Base-by-base conservation (phyloP, 371 early-diverging fungal species). In the Gilbertella persicaria region DNA sequence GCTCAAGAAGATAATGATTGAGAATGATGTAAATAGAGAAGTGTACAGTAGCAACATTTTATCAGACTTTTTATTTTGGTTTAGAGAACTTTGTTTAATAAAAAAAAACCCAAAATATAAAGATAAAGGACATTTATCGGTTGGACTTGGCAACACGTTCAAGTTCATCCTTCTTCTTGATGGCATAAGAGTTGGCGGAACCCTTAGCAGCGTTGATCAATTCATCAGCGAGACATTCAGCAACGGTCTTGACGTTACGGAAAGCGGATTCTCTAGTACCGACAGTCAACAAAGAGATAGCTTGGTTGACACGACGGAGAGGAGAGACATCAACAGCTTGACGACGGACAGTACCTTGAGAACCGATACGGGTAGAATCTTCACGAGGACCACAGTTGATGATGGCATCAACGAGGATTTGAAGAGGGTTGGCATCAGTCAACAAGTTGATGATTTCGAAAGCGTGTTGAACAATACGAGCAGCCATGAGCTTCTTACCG, bases 291-390 rank as follows among this genome's bases (percentile, higher is more conserved):
- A 97, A 82, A 65, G 84, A 79, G 74, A 99, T 91, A 55, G 99
- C 87, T 81, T 98, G 95, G 92, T 99, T 99, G 73, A 99, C 96
- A 67, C 99, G 88, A 69, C 99, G 93, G 59, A 97, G 87, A 44
- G 99, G 99, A 55, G 99, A 98, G 48, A 99, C 99, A 94, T 99
- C 99, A 64, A 99, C 99, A 68, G 99, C 99, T 81, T 99, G 98
- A 82, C 99, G 96, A 85, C 99, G 97, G 84, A 99, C 98, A 76
- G 97, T 96, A 86, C 99, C 99, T 64, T 92, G 92, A 67, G 95
- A 93, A 74, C 99, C 99, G 70, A 99, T 96, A 83, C 99, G 94
- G 82, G 99, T 99, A 37, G 99, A 98, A 75, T 98, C 98, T 89
- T 99, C 99, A 75, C 99, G 92, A 63, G 99, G 99, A 62, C 99